Base-by-base conservation (phyloP, 768 basidiomycete species). In the Heimioporus sp. region DNA sequence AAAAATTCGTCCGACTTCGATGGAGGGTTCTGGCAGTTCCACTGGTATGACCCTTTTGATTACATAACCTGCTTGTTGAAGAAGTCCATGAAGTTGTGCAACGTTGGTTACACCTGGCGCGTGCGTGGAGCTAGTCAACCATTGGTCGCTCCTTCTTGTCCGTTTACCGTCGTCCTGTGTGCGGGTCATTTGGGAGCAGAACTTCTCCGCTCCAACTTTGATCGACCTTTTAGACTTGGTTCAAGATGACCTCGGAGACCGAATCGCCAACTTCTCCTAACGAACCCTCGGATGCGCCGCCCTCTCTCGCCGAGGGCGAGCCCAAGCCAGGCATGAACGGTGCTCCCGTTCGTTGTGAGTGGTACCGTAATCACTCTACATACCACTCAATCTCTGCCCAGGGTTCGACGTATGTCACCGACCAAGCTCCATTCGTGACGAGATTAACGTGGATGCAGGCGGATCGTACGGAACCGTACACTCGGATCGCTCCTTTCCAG, bases 401-500 rank as follows among this genome's bases (percentile, higher is more conserved):
- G 89, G 89, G 90, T 92, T 87, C 73, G 89, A 91, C 76, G 89
- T 92, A 74, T 59, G 89, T 83, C 52, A 11, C 32, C 41, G 42
- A 38, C 24, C 37, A 43, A 40, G n/a, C 20, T n/a, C 45, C 17
- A n/a, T 38, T 19, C 46, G 35, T 55, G 40, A 55, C 50, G 48
- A 55, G 54, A 55, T 51, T 65, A 53, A 55, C 56, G 35, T 45
- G 43, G 41, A 40, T 34, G 32, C 44, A 92, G 90, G 91, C 91
- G 52, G 82, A 92, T 71, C 83, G 89, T 57, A 84, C 86, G 43
- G 90, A 92, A 67, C 61, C 90, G 10, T 92, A 92, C 64, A 92
- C 90, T 17, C 80, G 84, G 52, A 92, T 90, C 59, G 76, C 77
- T 42, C 90, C 90, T 24, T 92, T 92, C 66, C 89, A 92, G 67